Evolutionary conservation across 805 yeast genomes (phyloP).

Genomic region (Blastobotrys peoriensis): DNA sequence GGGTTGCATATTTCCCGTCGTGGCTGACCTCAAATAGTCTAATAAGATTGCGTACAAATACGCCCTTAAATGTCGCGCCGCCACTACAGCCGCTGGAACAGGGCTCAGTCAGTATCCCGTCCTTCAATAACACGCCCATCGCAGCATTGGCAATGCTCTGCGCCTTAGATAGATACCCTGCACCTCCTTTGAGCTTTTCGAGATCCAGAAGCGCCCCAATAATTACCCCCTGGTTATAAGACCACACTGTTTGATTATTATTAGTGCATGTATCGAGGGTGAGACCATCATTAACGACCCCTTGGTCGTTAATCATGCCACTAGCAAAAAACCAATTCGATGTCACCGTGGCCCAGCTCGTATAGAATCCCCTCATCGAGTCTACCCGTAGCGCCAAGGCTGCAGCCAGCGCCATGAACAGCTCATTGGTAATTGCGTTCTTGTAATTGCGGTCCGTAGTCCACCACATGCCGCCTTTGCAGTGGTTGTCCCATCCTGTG

Average conservation of each 20-base stretch:
- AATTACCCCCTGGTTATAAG: slow-evolving; percentile 16
- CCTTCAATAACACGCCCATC: neutral
- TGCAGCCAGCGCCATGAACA: slow-evolving; percentile 11
- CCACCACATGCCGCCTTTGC: slow-evolving; percentile 17
- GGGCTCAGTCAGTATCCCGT: slow-evolving; percentile 12
- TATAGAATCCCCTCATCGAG: slow-evolving; percentile 1
- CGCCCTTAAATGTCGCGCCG: slow-evolving; percentile 11
- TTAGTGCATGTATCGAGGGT: slow-evolving; percentile 3
- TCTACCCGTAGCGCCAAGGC: slow-evolving; percentile 9
- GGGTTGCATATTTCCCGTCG: neutral
- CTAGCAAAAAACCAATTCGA: slow-evolving; percentile 11
- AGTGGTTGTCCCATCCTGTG: slow-evolving; percentile 9
- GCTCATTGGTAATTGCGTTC: slow-evolving; percentile 15
- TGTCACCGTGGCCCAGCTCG: slow-evolving; percentile 10
- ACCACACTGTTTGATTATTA: slow-evolving; percentile 10
- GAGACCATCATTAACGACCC: slow-evolving; percentile 14
- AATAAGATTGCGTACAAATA: slow-evolving; percentile 11
- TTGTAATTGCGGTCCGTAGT: slow-evolving; percentile 7
- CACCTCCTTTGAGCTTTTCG: slow-evolving; percentile 2
- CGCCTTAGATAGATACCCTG: slow-evolving; percentile 7
- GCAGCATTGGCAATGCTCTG: slow-evolving; percentile 9
- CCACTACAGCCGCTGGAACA: slow-evolving; percentile 9
- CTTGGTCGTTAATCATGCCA: slow-evolving; percentile 8
- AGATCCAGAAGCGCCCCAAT: slow-evolving; percentile 14
- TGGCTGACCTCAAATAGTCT: neutral